Percentiles rank a stretch among this genome's conserved stretches.
Conservation (phyloP, 768 basidiomycete species). For the Boletus insuetus region DNA sequence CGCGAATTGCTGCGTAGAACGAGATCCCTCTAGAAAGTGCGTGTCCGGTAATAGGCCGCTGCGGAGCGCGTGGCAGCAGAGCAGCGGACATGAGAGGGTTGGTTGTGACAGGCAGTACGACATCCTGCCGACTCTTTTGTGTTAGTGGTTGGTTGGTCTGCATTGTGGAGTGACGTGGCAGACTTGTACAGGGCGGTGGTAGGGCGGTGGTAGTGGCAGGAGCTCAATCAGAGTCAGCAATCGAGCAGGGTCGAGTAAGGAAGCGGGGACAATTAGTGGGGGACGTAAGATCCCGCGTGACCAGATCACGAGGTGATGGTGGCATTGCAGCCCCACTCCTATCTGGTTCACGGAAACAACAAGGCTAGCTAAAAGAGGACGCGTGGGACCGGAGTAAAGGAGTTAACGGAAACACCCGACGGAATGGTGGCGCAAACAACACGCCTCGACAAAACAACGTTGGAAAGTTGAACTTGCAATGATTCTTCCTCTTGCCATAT, state of each 20-base stretch:
- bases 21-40: not conserved
- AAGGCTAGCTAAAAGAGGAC: constrained; percentile 12
- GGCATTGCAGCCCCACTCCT: constrained; percentile 20
- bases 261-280: not conserved
- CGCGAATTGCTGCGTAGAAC: constrained; percentile 13
- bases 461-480: not conserved
- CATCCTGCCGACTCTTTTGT: too few relatives aligned
- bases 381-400: constrained; percentile 15
- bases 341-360: constrained; percentile 15
- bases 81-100: constrained; percentile 1
- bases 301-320: constrained; percentile 13
- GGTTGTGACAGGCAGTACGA: too few relatives aligned
- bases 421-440: not conserved
- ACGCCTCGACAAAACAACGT: constrained; percentile 26
- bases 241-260: not conserved
- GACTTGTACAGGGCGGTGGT: not conserved
- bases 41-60: constrained; percentile 8
- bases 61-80: constrained; percentile 10
- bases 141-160: too few relatives aligned
- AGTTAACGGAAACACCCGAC: constrained; percentile 14
- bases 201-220: not conserved
- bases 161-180: not conserved
- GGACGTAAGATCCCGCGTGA: constrained; percentile 5
- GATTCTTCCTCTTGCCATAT: not conserved
- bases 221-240: not conserved